These are phyloP conservation scores for Vicia faba DNA, from an alignment of 306 rosid species.

Conservation along the genomic window DNA sequence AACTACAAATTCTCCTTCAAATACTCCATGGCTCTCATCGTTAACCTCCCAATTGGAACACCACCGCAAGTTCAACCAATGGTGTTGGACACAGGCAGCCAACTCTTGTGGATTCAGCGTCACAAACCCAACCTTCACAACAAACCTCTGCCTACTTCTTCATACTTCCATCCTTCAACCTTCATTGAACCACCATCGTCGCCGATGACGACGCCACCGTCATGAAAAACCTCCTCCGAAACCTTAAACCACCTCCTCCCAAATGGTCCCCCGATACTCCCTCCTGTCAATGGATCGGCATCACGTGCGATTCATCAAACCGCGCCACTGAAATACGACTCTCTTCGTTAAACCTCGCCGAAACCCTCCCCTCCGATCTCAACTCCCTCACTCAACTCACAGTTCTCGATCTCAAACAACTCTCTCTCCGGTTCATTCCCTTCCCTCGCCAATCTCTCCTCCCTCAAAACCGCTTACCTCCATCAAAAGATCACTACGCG, in stretches of 20 bases:
- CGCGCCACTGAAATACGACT: too few species aligned
- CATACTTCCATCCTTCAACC: too few species aligned
- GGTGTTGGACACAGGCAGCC: slow-evolving; percentile 89
- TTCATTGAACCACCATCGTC: too few species aligned
- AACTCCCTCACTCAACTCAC: slow-evolving; percentile 64
- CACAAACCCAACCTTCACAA: too few species aligned
- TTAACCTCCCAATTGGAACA: slow-evolving; percentile 78
- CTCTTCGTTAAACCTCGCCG: slow-evolving; percentile 51
- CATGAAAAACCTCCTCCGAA: too few species aligned
- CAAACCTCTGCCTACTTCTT: too few species aligned
- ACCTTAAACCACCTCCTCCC: too few species aligned
- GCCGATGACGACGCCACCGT: too few species aligned
- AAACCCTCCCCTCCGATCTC: slow-evolving; percentile 70
- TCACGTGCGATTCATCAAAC: too few species aligned
- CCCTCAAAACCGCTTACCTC: slow-evolving; percentile 40
- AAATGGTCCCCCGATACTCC: too few species aligned
- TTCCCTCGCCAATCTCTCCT: slow-evolving; percentile 60
- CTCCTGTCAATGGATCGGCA: too few species aligned
- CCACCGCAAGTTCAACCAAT: slow-evolving; percentile 80
- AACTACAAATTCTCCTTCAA: slow-evolving; percentile 56
- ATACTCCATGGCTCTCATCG: slow-evolving; percentile 67
- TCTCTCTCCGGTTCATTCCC: slow-evolving; percentile 62
- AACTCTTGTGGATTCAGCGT: slow-evolving; percentile 85
- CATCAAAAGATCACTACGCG: slow-evolving; percentile 49
- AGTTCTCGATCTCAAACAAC: slow-evolving; percentile 56